Evolutionary conservation across 495 filamentous ascomycete genomes (phyloP), one percentile per base, ranked within the genome.

Genomic region (Trichoderma orchidacearum): DNA sequence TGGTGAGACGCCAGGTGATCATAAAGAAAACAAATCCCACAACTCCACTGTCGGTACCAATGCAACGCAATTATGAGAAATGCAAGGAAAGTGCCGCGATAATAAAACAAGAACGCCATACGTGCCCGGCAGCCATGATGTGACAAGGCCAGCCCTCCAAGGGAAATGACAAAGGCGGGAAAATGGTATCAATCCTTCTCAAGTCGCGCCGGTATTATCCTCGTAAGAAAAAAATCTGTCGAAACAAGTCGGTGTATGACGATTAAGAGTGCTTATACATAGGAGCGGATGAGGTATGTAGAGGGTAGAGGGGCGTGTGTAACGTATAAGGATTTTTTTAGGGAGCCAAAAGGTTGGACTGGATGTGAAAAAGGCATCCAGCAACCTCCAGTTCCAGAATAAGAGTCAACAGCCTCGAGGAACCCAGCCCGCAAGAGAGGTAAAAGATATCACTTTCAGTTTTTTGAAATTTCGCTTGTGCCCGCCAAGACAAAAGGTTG

Each of bases 401-500:
- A 13, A 7, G 38, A 48, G 41, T 48, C 41, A 30, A 30, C 25
- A 30, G 36, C 27, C 23, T 30, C 27, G 54, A 56, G 36, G 54
- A 30, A 50, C 54, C 54, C 54, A 32, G 36, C 36, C 54, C 36
- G 36, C 35, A 17, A 38, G 55, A 61, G 60, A 64, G 57, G 55
- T 31, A 61, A 67, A 68, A 64, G 66, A 68, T 70, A 63, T 61
- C 68, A 55, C 53, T 55, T 64, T 68, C 64, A 59, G 34, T 50
- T 57, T 62, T 57, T 51, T 34, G 52, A 41, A 23, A 56, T 55
- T 59, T 65, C 63, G 67, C 41, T 48, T 27, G 67, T 68, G 69
- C 61, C 61, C 66, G 67, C 68, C 67, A 70, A 66, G 68, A 71
- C 66, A 63, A 65, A 63, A 63, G 65, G 64, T 63, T 66, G 63